Conservation (phyloP, 2,329 filamentous ascomycete species). For the Ceratocystis diversiconidia region DNA sequence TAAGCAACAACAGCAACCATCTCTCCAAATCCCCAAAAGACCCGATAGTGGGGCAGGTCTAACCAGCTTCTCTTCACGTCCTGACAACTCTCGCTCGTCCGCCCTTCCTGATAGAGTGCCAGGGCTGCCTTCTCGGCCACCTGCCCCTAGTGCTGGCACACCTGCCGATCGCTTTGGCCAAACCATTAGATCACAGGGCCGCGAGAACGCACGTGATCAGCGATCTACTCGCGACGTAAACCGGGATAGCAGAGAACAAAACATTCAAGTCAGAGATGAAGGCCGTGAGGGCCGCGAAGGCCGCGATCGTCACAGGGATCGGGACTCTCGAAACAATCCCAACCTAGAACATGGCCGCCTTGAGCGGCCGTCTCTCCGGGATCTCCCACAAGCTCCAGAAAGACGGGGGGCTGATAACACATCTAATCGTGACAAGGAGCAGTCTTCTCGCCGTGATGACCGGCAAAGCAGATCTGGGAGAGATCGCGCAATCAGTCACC, state of each 20-base stretch:
- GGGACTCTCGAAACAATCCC: slow-evolving; percentile 11
- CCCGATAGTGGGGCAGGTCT: slow-evolving; percentile 2
- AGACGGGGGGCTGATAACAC: slow-evolving; percentile 26
- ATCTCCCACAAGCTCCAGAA: slow-evolving; percentile 36
- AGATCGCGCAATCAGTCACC: slow-evolving; percentile 21
- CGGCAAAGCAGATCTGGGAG: slow-evolving; percentile 21
- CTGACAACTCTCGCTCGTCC: neutral
- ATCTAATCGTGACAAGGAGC: slow-evolving; percentile 12
- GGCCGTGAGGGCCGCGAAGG: neutral
- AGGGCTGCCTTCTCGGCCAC: slow-evolving; percentile 15
- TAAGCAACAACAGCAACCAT: slow-evolving; percentile 24
- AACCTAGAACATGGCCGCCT: slow-evolving; percentile 13
- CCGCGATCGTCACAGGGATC: slow-evolving; percentile 13
- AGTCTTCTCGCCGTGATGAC: slow-evolving; percentile 12
- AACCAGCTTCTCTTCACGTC: neutral
- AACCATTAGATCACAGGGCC: neutral
- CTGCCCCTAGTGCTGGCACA: slow-evolving; percentile 19
- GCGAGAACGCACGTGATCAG: slow-evolving; percentile 10
- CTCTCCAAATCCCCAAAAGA: slow-evolving; percentile 14
- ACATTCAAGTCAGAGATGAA: neutral
- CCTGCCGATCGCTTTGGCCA: slow-evolving; percentile 8
- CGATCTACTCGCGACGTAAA: slow-evolving; percentile 4
- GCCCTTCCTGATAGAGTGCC: slow-evolving; percentile 2
- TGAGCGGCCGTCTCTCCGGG: slow-evolving; percentile 21
- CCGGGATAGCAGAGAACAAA: slow-evolving; percentile 10